These are phyloP conservation scores for Sphagnurus paluster DNA, from an alignment of 1,284 basidiomycete genomes.

Conservation along the genomic window DNA sequence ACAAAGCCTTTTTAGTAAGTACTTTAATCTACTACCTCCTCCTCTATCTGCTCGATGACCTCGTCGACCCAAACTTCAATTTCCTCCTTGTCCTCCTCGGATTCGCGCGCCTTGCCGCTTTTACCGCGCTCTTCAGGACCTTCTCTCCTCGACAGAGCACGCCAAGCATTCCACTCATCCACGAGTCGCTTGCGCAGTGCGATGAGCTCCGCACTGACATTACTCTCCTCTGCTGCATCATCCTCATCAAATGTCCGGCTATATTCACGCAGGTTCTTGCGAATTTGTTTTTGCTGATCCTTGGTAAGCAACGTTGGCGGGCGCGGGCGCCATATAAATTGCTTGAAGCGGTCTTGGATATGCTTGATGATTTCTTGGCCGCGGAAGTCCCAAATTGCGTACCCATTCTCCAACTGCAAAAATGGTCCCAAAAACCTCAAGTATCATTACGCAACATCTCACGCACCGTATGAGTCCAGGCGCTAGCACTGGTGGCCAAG, in stretches of 20 bases:
- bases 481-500: conserved; percentile 90
- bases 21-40: conserved; percentile 59
- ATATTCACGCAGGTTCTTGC: conserved; percentile 91
- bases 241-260: conserved; percentile 95
- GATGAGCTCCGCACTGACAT: conserved; percentile 91
- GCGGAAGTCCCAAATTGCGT: conserved; percentile 97
- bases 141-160: conserved; percentile 31
- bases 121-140: conserved; percentile 45
- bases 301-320: conserved; percentile 86
- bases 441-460: conserved; percentile 10
- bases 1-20: too few species aligned
- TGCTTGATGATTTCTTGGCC: conserved; percentile 91
- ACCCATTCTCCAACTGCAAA: conserved; percentile 90
- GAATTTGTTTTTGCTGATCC: conserved; percentile 87
- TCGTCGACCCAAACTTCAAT: conserved; percentile 92
- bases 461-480: conserved; percentile 91
- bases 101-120: conserved; percentile 35
- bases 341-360: conserved; percentile 95
- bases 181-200: conserved; percentile 90
- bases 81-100: conserved; percentile 73
- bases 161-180: conserved; percentile 99
- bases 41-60: conserved; percentile 87
- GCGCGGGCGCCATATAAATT: conserved; percentile 97
- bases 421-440: conserved; percentile 11
- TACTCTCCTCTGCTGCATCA: conserved; percentile 93